Evolutionary conservation across 805 yeast genomes (phyloP).

Genomic region (Kodamaea kaohsiungensis): DNA sequence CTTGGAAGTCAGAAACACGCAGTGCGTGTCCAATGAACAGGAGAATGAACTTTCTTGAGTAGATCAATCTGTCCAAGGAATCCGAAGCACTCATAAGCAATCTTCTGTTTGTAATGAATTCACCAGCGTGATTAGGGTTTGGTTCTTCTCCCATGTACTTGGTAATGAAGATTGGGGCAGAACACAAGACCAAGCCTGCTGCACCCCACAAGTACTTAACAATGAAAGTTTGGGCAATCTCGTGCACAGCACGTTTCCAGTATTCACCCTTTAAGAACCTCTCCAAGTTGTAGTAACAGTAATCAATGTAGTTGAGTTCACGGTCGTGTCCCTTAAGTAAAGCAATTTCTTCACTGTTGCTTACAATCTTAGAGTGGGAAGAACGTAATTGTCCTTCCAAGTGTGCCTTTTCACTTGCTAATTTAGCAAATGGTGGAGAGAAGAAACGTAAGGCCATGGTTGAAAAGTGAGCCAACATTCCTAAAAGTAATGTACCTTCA

Average conservation of each 20-base stretch:
- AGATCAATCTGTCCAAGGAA: slow-evolving; percentile 83
- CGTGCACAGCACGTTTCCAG: slow-evolving; percentile 75
- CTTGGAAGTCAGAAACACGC: slow-evolving; percentile 70
- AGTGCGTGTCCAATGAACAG: slow-evolving; percentile 81
- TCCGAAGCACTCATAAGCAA: slow-evolving; percentile 81
- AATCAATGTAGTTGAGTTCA: slow-evolving; percentile 76
- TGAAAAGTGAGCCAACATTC: slow-evolving; percentile 77
- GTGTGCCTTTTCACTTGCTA: slow-evolving; percentile 72
- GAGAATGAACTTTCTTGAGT: slow-evolving; percentile 79
- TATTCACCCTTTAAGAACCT: slow-evolving; percentile 74
- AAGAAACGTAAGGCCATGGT: slow-evolving; percentile 70
- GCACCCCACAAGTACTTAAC: slow-evolving; percentile 97
- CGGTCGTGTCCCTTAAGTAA: slow-evolving; percentile 76
- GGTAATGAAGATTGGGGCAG: slow-evolving; percentile 80
- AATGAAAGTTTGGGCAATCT: slow-evolving; percentile 81
- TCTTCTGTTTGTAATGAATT: slow-evolving; percentile 85
- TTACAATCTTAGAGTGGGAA: slow-evolving; percentile 77
- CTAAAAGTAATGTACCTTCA: slow-evolving; percentile 77
- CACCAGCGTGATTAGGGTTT: slow-evolving; percentile 61
- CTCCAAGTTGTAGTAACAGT: slow-evolving; percentile 77
- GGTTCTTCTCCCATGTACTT: slow-evolving; percentile 49
- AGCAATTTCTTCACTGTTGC: slow-evolving; percentile 85
- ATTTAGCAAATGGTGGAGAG: slow-evolving; percentile 87
- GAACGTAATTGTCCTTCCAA: slow-evolving; percentile 84
- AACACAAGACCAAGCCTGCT: slow-evolving; percentile 82